Evolutionary conservation across 2,329 filamentous ascomycete species (phyloP), one percentile per base, ranked within the genome.

Genomic region (Tolypocladium ovalisporum): DNA sequence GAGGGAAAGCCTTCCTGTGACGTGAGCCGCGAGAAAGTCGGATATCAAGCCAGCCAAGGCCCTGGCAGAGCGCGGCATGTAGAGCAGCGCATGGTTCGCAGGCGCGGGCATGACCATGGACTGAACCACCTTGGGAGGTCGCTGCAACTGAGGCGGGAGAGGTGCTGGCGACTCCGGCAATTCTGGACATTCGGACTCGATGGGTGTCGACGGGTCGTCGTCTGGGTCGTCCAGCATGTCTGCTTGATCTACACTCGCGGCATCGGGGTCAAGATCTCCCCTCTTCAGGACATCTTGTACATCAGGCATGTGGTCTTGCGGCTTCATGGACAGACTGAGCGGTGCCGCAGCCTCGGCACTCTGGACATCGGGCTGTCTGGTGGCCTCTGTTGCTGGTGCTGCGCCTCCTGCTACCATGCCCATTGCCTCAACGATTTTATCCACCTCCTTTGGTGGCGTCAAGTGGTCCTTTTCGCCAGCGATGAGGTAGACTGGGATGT

Each of bases 51-150:
- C 90, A 1, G 90, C 87, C 12, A 97, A 76, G 7, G 86, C 86
- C 54, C 90, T 87, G 49, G 87, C 88, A 2, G 84, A 89, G 1
- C 82, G 79, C 2, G 90, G 87, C 57, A 86, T 86, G 69, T 96
- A 97, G 7, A 96, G 81, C 32, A 97, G 76, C 15, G 89, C 88
- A 71, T 97, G 93, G 3, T 87, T 88, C 12, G 90, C 89, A 0
- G 91, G 91, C 1, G 83, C 75, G 0, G 89, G 89, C 54, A 97
- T 78, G 55, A 92, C 78, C 27, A 81, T 81, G 0, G 82, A 85
- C 66, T 89, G 86, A 29, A 96, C 76, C 10, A 84, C 73, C 63
- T 77, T 79, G 5, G 67, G 66, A 0, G 81, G 82, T 37, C 75
- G 76, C 8, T 68, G 65, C 4, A 75, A 76, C 62, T 82, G 78